A percentile compares a stretch with the other conserved stretches of the same genome.
phyloP scores from a whole-genome alignment of 208 protist species.

The Leishmania major region DNA sequence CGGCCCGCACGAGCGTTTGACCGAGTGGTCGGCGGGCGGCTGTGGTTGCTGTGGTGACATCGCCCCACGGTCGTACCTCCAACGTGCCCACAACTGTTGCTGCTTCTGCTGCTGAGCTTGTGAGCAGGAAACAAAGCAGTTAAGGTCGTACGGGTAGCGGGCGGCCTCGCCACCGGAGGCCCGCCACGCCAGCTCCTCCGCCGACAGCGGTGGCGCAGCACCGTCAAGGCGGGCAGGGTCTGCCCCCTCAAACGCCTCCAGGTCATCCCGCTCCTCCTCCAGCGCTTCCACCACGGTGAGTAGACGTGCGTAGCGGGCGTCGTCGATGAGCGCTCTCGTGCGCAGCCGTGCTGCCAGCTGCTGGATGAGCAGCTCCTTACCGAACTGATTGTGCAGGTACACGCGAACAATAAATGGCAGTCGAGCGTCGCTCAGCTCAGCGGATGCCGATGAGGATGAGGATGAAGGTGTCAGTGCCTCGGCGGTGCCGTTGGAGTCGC shows the following conservation, averaged over 20 bases:
- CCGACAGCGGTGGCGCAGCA: constrained; percentile 8
- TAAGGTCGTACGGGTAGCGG: constrained; percentile 39
- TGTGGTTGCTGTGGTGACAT: background rate
- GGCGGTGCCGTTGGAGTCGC: background rate
- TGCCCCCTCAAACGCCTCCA: background rate
- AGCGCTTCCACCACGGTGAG: constrained; percentile 41
- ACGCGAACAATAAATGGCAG: constrained; percentile 64
- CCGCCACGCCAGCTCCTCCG: constrained; percentile 28
- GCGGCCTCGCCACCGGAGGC: constrained; percentile 31
- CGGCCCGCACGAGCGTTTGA: constrained; percentile 1
- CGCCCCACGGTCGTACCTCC: background rate
- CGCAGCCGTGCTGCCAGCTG: constrained; percentile 55
- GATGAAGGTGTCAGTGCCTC: background rate
- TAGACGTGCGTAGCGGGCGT: constrained; percentile 52
- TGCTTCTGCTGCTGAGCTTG: constrained; percentile 13
- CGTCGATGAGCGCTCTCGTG: constrained; percentile 58
- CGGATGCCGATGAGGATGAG: background rate
- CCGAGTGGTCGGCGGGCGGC: background rate
- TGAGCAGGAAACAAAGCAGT: constrained; percentile 39
- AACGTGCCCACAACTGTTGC: background rate
- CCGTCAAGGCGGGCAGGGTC: background rate
- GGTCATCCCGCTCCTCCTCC: constrained; percentile 20
- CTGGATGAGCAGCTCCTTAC: constrained; percentile 77
- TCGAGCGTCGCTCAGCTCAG: constrained; percentile 5
- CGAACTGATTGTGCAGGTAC: constrained; percentile 86